Conservation (phyloP, 1,139 yeast species). For the Citeromyces hawaiiensis region DNA sequence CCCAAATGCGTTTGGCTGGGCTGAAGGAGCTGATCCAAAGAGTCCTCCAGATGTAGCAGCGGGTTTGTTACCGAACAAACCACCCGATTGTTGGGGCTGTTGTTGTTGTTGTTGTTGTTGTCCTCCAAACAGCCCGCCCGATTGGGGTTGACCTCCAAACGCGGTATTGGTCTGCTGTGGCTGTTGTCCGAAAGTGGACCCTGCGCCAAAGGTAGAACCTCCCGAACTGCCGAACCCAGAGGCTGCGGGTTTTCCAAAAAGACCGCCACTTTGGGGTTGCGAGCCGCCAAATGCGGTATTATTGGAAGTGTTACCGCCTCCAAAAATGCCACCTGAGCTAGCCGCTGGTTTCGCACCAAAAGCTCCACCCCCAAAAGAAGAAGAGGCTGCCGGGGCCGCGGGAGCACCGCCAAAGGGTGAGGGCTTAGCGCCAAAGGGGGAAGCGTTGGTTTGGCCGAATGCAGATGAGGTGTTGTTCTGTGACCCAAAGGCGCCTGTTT, state of each 20-base stretch:
- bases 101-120: slow-evolving; percentile 3
- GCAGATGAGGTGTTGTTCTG: slow-evolving; percentile 9
- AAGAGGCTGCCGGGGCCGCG: slow-evolving; percentile 14
- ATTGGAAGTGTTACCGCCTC: slow-evolving; percentile 7
- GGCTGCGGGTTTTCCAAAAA: slow-evolving; percentile 8
- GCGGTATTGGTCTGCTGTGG: slow-evolving; percentile 9
- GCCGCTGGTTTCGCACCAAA: slow-evolving; percentile 11
- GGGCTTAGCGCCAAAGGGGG: slow-evolving; percentile 17
- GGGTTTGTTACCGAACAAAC: slow-evolving; percentile 9
- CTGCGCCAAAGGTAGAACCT: not conserved
- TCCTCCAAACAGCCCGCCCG: slow-evolving; percentile 10
- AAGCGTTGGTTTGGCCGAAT: slow-evolving; percentile 10
- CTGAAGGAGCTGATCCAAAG: slow-evolving; percentile 10
- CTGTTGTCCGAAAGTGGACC: slow-evolving; percentile 15
- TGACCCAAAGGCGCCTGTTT: slow-evolving; percentile 14
- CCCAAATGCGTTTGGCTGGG: slow-evolving; percentile 3
- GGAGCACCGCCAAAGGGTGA: slow-evolving; percentile 8
- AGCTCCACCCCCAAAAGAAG: slow-evolving; percentile 8
- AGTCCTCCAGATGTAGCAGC: slow-evolving; percentile 9
- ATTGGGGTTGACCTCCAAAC: slow-evolving; percentile 1
- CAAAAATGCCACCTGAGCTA: slow-evolving; percentile 9
- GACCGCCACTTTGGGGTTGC: slow-evolving; percentile 6
- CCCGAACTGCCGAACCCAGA: slow-evolving; percentile 2
- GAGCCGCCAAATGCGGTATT: slow-evolving; percentile 6
- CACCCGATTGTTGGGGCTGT: slow-evolving; percentile 12